Base-by-base conservation (phyloP, 2,329 filamentous ascomycete genomes). In the Penicillium sp. region DNA sequence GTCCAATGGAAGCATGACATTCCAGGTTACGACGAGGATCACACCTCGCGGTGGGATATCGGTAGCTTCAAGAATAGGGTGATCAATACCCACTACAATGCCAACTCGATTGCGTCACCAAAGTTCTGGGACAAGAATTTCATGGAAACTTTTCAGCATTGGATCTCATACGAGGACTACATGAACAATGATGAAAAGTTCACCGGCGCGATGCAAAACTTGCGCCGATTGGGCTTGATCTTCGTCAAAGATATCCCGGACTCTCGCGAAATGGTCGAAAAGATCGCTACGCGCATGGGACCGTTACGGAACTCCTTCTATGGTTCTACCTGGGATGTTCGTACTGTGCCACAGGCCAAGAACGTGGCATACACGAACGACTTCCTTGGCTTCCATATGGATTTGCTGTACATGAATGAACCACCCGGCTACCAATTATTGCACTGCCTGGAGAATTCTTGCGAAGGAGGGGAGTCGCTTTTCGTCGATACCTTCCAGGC, bases 351-450 rank as follows among this genome's bases (percentile, higher is more conserved):
- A 1, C 63, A 85, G 38, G 86, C 89, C 15, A 88, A 90, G 58
- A 96, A 96, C 59, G 85, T 95, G 3, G 90, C 92, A 7, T 88
- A 96, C 66, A 95, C 90, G 1, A 82, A 76, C 55, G 75, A 82
- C 32, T 82, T 81, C 55, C 78, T 96, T 1, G 85, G 85, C 11
- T 80, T 95, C 32, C 92, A 98, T 67, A 92, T 95, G 77, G 92
- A 96, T 60, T 74, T 96, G 27, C 73, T 95, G 38, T 96, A 96
- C 66, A 82, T 92, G 65, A 68, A 75, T 10, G 77, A 85, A 34
- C 80, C 85, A 2, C 90, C 90, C 0, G 79, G 82, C 20, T 77
- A 92, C 35, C 90, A 98, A 64, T 70, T 96, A 15, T 77, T 96
- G 3, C 92, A 96, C 66, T 95, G 88, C 56, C 72, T 96, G 28